Base-by-base conservation (phyloP, 208 protist species). In the Dictyostelium gargantuum region DNA sequence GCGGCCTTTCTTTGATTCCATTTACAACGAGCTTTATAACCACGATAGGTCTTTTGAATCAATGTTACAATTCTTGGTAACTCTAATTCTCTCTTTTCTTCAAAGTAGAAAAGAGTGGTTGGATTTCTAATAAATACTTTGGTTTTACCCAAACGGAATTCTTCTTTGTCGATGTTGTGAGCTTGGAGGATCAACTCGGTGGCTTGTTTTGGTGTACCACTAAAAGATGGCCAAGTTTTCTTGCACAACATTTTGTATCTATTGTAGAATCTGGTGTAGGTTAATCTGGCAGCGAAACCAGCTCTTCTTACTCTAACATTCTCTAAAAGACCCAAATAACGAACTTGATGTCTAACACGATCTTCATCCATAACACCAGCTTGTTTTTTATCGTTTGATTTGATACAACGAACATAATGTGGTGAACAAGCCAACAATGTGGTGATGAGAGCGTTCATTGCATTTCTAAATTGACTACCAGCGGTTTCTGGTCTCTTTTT, bases 321-420 rank as follows among this genome's bases (percentile, higher is more conserved):
- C 86, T 98, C 98, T 8, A 98, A 77, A 29, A 99, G 93, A 50
- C 98, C 98, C 1, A 99, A 92, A 84, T 99, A 99, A 91, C 98
- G 97, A 44, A 98, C 95, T 85, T 99, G 98, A 93, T 99, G 98
- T 48, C 97, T 46, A 58, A 98, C 96, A 32, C 97, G 94, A 19
- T 96, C 94, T 29, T 97, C 96, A 80, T 98, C 98, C 26, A 98
- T 97, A 52, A 97, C 93, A 91, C 96, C 91, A 8, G 95, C 92
- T 70, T 94, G 94, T 93, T 98, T 98, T 48, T 97, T 95, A 75
- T 98, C 98, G 85, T 99, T 99, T 3, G 98, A 96, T 84, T 99
- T 99, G 85, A 99, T 98, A 61, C 98, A 98, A 82, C 98, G 96
- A 75, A 99, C 96, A 93, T 99, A 99, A 92, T 99, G 98, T 38